Evolutionary conservation across 2,329 filamentous ascomycete genomes (phyloP), one percentile per base, ranked within the genome.

Genomic region (Balansia obtecta): DNA sequence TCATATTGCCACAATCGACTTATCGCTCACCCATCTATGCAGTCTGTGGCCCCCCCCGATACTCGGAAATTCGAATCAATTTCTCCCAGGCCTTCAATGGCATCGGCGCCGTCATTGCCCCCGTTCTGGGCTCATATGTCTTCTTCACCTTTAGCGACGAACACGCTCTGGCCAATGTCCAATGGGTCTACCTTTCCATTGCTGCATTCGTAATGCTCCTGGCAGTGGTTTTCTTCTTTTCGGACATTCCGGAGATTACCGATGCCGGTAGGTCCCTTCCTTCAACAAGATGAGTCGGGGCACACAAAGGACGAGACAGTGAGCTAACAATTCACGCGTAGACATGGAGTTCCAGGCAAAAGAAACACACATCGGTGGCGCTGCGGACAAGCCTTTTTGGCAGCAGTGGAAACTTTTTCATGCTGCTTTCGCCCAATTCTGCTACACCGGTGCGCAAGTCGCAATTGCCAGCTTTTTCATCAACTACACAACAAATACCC

Each of bases 361-460:
- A 37, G 73, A 79, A 53, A 62, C 73, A 2, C 65, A 78, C 51
- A 73, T 74, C 10, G 73, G 73, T 45, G 44, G 40, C 38, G 75
- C 72, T 46, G 72, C 77, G 52, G 74, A 81, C 55, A 76, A 79
- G 61, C 81, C 84, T 0, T 76, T 88, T 55, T 68, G 71, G 58
- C 85, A 85, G 65, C 83, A 88, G 58, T 88, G 85, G 64, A 79
- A 80, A 22, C 72, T 90, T 2, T 88, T 89, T 72, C 84, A 88
- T 58, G 86, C 84, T 12, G 78, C 84, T 0, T 77, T 82, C 57
- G 83, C 85, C 0, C 86, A 91, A 57, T 90, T 90, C 66, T 86
- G 82, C 63, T 93, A 91, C 63, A 84, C 72, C 0, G 86, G 86
- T 45, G 80, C 85, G 0, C 86, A 90, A 61, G 71, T 83, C 34